phyloP scores from a whole-genome alignment of 441 rosid genomes.

The Macaranga tanarius region DNA sequence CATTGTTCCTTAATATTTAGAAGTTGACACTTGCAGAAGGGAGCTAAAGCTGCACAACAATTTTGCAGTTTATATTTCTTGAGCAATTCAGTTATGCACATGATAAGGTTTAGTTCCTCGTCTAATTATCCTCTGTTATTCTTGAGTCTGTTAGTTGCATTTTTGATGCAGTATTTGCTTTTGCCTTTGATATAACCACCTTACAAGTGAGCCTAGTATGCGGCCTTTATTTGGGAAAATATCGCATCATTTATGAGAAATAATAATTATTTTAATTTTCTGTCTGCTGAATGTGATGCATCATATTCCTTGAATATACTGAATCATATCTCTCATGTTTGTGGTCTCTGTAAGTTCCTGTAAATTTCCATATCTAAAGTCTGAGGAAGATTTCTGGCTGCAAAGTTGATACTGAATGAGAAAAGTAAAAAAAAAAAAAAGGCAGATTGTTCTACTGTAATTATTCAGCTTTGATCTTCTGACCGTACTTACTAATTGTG shows the following conservation, averaged over 20 bases:
- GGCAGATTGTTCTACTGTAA: neutral
- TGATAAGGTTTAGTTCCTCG: conserved; percentile 63
- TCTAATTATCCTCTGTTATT: neutral
- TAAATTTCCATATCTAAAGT: neutral
- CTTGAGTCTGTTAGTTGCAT: neutral
- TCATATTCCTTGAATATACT: neutral
- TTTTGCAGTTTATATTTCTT: conserved; percentile 74
- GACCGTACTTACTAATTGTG: neutral
- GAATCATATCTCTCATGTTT: neutral
- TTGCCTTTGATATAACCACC: neutral
- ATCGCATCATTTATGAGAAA: neutral
- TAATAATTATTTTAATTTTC: neutral
- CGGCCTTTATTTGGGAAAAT: neutral
- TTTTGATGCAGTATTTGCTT: neutral
- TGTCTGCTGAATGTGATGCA: neutral
- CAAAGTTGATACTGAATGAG: neutral
- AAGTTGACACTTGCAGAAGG: conserved; percentile 57
- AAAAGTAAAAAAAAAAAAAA: neutral
- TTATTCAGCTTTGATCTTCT: neutral
- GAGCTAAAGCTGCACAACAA: conserved; percentile 71
- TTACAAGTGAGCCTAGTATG: neutral
- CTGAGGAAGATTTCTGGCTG: conserved; percentile 7
- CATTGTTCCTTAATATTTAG: conserved; percentile 17
- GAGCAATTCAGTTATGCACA: conserved; percentile 85
- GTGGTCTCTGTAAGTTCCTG: conserved; percentile 4